These are phyloP conservation scores for Sequoia sempervirens DNA, from an alignment of 75 land plant genomes.

Conservation along the genomic window DNA sequence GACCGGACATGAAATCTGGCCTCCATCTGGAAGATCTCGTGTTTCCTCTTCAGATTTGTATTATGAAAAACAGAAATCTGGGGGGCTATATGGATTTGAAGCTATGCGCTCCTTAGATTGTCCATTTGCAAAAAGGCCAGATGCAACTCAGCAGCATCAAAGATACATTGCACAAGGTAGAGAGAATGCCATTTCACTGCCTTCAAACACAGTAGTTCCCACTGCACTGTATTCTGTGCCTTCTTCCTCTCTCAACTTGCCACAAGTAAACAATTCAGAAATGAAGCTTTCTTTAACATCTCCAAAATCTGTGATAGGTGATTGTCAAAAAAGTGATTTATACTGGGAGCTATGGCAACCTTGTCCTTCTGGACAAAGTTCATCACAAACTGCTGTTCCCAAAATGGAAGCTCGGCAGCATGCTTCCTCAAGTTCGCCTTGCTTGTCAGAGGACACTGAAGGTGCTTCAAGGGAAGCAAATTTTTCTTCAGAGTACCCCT, in stretches of 20 bases:
- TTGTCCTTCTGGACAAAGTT: neutral
- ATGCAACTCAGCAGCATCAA: neutral
- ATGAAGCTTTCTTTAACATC: conserved; percentile 5
- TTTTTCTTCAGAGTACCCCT: conserved; percentile 1
- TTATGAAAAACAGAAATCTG: conserved; percentile 11
- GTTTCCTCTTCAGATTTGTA: conserved; percentile 5
- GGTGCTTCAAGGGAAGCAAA: conserved; percentile 6
- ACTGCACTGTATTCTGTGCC: neutral
- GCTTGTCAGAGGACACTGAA: conserved; percentile 10
- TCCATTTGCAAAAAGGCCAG: conserved; percentile 1
- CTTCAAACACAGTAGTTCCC: neutral
- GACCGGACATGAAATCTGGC: conserved; percentile 2
- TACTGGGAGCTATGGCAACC: conserved; percentile 5
- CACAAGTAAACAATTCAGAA: conserved; percentile 9
- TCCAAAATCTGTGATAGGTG: neutral
- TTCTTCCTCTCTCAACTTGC: neutral
- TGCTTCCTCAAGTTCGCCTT: conserved; percentile 5
- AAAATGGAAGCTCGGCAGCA: neutral
- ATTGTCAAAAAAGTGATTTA: neutral
- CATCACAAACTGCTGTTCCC: conserved; percentile 8
- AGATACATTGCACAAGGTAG: conserved; percentile 3
- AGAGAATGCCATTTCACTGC: neutral
- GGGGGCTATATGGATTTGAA: conserved; percentile 2
- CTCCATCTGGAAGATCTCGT: conserved; percentile 5
- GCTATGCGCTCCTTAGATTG: neutral